Conservation (phyloP, 306 rosid genomes). For the Vigna nakashimae region DNA sequence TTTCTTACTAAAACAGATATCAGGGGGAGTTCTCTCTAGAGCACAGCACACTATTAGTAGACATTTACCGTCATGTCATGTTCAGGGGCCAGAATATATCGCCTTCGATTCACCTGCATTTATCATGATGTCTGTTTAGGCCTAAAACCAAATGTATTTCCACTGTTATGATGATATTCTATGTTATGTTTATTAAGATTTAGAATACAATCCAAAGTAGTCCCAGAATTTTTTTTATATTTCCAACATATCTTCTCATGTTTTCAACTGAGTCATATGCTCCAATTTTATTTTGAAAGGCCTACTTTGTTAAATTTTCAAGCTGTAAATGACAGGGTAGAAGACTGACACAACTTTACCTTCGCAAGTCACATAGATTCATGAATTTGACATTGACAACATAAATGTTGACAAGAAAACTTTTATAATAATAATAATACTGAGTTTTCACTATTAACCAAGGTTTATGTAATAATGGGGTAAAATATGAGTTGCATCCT, state of each 20-base stretch:
- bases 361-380: background rate
- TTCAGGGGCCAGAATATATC: background rate
- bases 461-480: background rate
- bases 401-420: background rate
- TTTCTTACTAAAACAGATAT: constrained; percentile 35
- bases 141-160: constrained; percentile 25
- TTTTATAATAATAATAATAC: background rate
- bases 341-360: background rate
- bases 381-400: background rate
- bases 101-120: constrained; percentile 52
- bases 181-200: background rate
- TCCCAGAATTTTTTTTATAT: background rate
- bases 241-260: background rate
- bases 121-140: constrained; percentile 16
- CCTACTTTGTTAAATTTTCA: background rate
- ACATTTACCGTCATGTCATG: constrained; percentile 37
- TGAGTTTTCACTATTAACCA: background rate
- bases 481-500: too few relatives aligned
- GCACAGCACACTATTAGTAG: constrained; percentile 40
- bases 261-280: too few relatives aligned
- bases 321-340: background rate
- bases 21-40: constrained; percentile 20
- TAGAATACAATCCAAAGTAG: background rate
- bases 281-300: too few relatives aligned
- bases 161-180: background rate